phyloP scores from a whole-genome alignment of 164 flowering plant genomes.

The Chloranthus sessilifolius region DNA sequence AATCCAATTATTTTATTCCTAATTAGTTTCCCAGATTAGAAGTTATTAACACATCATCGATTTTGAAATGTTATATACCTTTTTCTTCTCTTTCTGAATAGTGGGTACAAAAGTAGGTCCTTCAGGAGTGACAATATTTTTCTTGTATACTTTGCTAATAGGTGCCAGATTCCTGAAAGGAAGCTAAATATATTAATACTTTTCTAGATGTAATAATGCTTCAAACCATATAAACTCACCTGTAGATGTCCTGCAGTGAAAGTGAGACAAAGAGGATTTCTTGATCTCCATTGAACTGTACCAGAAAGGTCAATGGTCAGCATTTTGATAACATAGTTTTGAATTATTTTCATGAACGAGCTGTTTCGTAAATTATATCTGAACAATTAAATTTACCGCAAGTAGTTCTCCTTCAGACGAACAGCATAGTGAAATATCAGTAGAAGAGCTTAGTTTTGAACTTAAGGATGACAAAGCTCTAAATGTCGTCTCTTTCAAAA shows the following conservation, averaged over 20 bases:
- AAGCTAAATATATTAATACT: slow-evolving; percentile 1
- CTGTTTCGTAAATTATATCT: neutral
- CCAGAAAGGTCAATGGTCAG: slow-evolving; percentile 1
- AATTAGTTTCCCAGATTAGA: neutral
- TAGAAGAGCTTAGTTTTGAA: slow-evolving; percentile 30
- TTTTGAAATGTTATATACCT: slow-evolving; percentile 32
- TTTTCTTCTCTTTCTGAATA: slow-evolving; percentile 71
- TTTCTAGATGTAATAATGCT: too few species aligned
- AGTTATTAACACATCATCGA: neutral
- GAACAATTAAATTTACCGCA: slow-evolving; percentile 36
- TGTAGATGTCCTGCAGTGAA: slow-evolving; percentile 40
- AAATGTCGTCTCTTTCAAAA: slow-evolving; percentile 58
- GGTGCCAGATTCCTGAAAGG: slow-evolving; percentile 46
- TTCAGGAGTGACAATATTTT: slow-evolving; percentile 30
- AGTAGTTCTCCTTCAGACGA: slow-evolving; percentile 69
- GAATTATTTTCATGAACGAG: neutral
- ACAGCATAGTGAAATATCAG: slow-evolving; percentile 40
- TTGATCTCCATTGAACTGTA: slow-evolving; percentile 75
- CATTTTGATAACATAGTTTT: neutral
- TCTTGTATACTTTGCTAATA: slow-evolving; percentile 44
- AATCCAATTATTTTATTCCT: slow-evolving; percentile 5
- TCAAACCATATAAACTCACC: slow-evolving; percentile 32
- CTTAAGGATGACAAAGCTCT: slow-evolving; percentile 48
- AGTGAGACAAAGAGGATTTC: slow-evolving; percentile 61
- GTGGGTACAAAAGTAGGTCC: slow-evolving; percentile 17